phyloP scores from a whole-genome alignment of 108 stramenopile genomes.

The Conticribra guillardii region DNA sequence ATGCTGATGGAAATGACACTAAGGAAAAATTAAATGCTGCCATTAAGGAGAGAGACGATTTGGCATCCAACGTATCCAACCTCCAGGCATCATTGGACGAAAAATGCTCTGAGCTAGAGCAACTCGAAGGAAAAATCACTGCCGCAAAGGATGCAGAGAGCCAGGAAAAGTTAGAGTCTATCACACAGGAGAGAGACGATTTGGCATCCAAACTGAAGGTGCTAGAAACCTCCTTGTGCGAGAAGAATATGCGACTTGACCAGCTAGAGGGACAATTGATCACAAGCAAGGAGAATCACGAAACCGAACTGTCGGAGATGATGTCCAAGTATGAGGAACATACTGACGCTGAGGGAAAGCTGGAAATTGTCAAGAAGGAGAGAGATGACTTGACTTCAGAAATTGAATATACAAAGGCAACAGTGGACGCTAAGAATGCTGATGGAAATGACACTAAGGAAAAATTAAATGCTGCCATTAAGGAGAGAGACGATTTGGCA shows the following conservation, averaged over 20 bases:
- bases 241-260: background rate
- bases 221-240: background rate
- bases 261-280: background rate
- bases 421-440: background rate
- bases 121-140: background rate
- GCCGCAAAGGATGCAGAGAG: background rate
- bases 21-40: background rate
- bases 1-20: background rate
- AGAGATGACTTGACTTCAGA: constrained; percentile 12
- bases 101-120: background rate
- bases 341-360: background rate
- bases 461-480: background rate
- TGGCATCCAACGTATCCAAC: too few species aligned
- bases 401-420: background rate
- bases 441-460: background rate
- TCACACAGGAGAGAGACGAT: background rate
- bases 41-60: too few species aligned
- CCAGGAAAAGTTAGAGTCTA: background rate
- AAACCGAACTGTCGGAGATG: background rate
- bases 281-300: background rate
- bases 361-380: constrained; percentile 1
- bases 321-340: background rate
- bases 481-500: too few species aligned
- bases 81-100: background rate
- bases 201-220: background rate